Conservation (phyloP, 306 rosid genomes). For the Cicer chorassanicum region DNA sequence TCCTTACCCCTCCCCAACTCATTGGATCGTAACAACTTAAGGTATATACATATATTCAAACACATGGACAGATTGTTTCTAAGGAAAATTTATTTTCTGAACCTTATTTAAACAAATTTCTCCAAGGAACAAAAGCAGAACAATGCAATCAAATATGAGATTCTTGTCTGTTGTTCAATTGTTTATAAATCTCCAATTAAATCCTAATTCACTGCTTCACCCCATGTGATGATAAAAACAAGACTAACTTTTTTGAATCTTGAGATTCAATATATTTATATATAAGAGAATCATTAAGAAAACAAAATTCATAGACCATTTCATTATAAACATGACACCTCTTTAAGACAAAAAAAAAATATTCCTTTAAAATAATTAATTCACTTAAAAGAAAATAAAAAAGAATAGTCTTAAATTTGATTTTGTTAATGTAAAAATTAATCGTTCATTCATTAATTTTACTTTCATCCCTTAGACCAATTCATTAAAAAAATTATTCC, state of each 20-base stretch:
- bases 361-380: neutral
- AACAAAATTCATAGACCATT: neutral
- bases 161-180: slow-evolving; percentile 59
- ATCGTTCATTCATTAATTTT: too few relatives aligned
- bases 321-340: neutral
- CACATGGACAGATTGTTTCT: slow-evolving; percentile 43
- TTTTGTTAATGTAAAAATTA: too few relatives aligned
- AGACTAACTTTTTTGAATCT: slow-evolving; percentile 49
- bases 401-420: too few relatives aligned
- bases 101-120: slow-evolving; percentile 32
- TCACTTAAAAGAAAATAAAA: neutral
- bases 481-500: neutral
- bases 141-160: slow-evolving; percentile 55
- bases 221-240: slow-evolving; percentile 58
- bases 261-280: slow-evolving; percentile 8
- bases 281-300: neutral
- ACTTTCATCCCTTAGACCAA: too few relatives aligned
- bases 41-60: slow-evolving; percentile 31
- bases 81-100: slow-evolving; percentile 35
- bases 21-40: slow-evolving; percentile 35
- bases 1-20: slow-evolving; percentile 30
- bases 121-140: slow-evolving; percentile 40
- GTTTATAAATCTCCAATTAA: slow-evolving; percentile 44
- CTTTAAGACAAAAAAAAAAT: neutral
- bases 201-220: slow-evolving; percentile 42